These are phyloP conservation scores for Triticum urartu DNA, from an alignment of 176 grass and related monocot species.

Conservation along the genomic window DNA sequence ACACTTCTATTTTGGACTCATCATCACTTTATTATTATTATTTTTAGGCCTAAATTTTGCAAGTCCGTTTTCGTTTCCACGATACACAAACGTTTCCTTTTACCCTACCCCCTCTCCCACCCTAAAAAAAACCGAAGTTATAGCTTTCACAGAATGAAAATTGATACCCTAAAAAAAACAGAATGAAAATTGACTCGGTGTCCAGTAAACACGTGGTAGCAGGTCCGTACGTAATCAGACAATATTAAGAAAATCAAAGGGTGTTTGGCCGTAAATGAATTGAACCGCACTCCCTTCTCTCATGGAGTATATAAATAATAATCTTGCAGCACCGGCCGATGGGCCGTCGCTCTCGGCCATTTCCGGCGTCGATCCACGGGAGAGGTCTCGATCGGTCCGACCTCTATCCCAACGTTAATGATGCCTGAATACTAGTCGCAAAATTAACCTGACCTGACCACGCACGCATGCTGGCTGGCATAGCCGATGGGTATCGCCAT, in stretches of 20 bases:
- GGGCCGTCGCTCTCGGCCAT: not conserved
- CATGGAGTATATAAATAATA: too few relatives aligned
- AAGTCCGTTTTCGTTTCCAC: not conserved
- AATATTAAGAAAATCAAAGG: not conserved
- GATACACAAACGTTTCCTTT: too few relatives aligned
- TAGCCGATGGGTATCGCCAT: not conserved
- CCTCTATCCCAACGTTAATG: not conserved
- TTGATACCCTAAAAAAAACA: too few relatives aligned
- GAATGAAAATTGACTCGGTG: not conserved
- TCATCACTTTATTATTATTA: not conserved
- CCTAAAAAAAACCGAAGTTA: too few relatives aligned
- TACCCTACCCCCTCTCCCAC: too few relatives aligned
- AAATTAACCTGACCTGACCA: not conserved
- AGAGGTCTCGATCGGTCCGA: not conserved
- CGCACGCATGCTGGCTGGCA: not conserved
- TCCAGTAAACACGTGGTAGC: not conserved
- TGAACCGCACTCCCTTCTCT: not conserved
- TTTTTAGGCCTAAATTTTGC: not conserved
- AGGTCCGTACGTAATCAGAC: not conserved
- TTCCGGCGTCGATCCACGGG: not conserved
- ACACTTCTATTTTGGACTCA: not conserved
- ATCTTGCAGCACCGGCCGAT: not conserved
- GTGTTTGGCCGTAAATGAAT: not conserved
- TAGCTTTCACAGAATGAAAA: too few relatives aligned
- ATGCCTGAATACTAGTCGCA: not conserved